These are phyloP conservation scores for Stagonosporopsis chrysanthemi DNA, from an alignment of 2,329 filamentous ascomycete genomes.

Conservation along the genomic window DNA sequence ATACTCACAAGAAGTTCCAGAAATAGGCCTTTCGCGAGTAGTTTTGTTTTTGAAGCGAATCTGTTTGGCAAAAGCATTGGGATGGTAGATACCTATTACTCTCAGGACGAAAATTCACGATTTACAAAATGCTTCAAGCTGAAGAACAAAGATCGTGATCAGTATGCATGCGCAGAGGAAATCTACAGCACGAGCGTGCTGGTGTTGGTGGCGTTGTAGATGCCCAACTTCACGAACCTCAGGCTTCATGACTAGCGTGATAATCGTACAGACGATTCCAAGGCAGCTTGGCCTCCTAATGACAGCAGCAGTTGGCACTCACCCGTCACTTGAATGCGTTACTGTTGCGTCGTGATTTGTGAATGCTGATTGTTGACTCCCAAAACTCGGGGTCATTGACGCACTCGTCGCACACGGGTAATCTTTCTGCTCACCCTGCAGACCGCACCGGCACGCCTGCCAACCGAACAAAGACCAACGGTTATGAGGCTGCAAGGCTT, in stretches of 20 bases:
- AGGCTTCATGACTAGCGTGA: neutral
- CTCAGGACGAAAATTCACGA: constrained; percentile 11
- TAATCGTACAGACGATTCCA: neutral
- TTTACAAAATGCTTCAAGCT: neutral
- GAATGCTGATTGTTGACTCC: neutral
- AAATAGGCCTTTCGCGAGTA: constrained; percentile 28
- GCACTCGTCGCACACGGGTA: neutral
- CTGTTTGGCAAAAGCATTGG: constrained; percentile 15
- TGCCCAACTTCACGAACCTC: neutral
- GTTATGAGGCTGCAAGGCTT: neutral
- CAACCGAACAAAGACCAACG: neutral
- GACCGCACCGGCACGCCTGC: neutral
- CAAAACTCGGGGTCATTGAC: neutral
- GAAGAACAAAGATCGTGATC: neutral
- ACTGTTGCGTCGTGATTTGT: neutral
- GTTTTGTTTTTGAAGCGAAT: constrained; percentile 2
- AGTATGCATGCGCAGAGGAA: neutral
- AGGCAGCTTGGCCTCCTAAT: neutral
- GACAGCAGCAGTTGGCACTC: neutral
- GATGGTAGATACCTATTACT: constrained; percentile 4
- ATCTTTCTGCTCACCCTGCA: neutral
- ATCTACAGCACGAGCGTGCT: constrained; percentile 5
- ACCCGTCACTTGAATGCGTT: neutral
- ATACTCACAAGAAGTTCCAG: constrained; percentile 70
- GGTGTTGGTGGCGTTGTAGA: constrained; percentile 9